phyloP scores from a whole-genome alignment of 2,329 filamentous ascomycete genomes.

The Dactylella cylindrospora region DNA sequence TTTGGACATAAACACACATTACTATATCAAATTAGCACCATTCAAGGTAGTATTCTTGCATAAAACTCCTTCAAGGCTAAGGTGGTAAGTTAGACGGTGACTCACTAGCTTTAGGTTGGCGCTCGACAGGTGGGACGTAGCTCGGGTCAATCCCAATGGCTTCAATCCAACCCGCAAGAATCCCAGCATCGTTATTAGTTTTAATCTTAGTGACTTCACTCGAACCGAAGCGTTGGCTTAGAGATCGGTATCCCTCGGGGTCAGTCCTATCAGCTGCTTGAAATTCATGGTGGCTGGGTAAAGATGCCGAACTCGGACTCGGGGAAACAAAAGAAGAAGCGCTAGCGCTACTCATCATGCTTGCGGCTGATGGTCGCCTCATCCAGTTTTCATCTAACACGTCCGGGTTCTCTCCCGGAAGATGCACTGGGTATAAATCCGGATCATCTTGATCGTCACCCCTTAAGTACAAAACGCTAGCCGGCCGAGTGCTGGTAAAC shows the following conservation, averaged over 20 bases:
- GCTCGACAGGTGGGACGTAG: slow-evolving; percentile 77
- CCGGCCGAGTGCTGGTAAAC: slow-evolving; percentile 79
- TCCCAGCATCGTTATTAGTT: slow-evolving; percentile 64
- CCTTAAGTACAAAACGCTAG: slow-evolving; percentile 74
- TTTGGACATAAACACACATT: slow-evolving; percentile 81
- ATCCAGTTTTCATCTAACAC: slow-evolving; percentile 58
- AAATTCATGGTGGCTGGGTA: slow-evolving; percentile 52
- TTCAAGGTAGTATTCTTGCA: slow-evolving; percentile 51
- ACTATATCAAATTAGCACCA: slow-evolving; percentile 57
- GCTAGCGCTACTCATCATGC: slow-evolving; percentile 59
- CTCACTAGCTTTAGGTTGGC: slow-evolving; percentile 66
- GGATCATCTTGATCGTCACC: slow-evolving; percentile 78
- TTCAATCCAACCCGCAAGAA: slow-evolving; percentile 81
- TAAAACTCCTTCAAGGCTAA: slow-evolving; percentile 3
- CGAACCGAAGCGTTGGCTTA: slow-evolving; percentile 48
- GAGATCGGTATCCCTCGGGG: slow-evolving; percentile 43
- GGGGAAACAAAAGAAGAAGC: slow-evolving; percentile 66
- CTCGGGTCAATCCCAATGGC: slow-evolving; percentile 83
- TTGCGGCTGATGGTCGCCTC: slow-evolving; percentile 47
- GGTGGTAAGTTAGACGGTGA: slow-evolving; percentile 18
- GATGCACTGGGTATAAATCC: slow-evolving; percentile 72
- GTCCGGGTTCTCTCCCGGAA: slow-evolving; percentile 66
- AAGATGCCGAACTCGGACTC: slow-evolving; percentile 66
- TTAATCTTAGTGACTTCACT: slow-evolving; percentile 58
- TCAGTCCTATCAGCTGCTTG: slow-evolving; percentile 45